Evolutionary conservation across 805 yeast species (phyloP).

Genomic region (Ogataea ramenticola): DNA sequence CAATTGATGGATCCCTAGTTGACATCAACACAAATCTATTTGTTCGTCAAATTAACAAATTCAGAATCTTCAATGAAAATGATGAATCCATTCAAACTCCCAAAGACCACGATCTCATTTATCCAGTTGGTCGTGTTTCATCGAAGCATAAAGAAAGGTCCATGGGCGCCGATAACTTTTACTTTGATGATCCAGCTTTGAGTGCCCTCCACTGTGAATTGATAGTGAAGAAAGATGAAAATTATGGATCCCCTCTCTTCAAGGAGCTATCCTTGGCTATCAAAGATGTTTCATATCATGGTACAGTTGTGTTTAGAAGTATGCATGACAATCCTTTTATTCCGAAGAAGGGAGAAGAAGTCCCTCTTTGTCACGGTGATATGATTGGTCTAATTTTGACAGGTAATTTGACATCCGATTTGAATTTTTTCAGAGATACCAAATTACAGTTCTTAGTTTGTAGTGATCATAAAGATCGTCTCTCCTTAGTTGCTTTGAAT

Average conservation of each 20-base stretch:
- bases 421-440: conserved; percentile 13
- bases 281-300: conserved; percentile 1
- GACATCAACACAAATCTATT: too few relatives aligned
- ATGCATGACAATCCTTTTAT: neutral
- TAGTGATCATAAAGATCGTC: conserved; percentile 6
- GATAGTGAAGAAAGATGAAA: conserved; percentile 6
- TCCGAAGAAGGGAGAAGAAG: neutral
- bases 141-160: conserved; percentile 2
- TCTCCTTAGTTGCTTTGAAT: conserved; percentile 12
- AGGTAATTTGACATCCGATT: neutral
- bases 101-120: neutral
- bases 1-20: too few relatives aligned
- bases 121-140: conserved; percentile 19
- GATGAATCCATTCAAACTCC: too few relatives aligned
- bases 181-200: conserved; percentile 15
- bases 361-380: conserved; percentile 11
- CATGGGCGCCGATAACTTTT: conserved; percentile 7
- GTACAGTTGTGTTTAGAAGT: neutral
- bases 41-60: too few relatives aligned
- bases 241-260: too few relatives aligned
- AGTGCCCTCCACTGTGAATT: conserved; percentile 15
- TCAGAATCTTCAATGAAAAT: too few relatives aligned
- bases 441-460: conserved; percentile 16
- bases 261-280: neutral
- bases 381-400: conserved; percentile 14